These are phyloP conservation scores for Cladosporium sp. DNA, from an alignment of 2,329 filamentous ascomycete species.

Conservation along the genomic window DNA sequence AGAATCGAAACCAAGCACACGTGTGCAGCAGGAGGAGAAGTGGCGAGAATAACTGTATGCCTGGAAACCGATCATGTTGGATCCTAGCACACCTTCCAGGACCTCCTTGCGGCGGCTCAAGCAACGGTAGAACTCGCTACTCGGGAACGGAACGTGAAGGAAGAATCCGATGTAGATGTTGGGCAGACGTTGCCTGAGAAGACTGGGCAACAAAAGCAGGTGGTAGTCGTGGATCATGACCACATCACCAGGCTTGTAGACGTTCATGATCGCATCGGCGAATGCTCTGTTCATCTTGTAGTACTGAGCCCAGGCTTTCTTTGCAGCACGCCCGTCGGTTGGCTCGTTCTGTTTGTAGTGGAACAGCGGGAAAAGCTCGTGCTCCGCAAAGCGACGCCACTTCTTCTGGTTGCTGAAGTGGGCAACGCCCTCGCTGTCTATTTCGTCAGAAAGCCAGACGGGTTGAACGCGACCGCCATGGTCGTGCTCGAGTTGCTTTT, in stretches of 20 bases:
- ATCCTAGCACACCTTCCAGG: constrained; percentile 82
- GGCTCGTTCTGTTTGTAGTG: constrained; percentile 96
- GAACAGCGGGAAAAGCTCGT: constrained; percentile 87
- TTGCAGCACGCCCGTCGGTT: constrained; percentile 77
- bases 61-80: constrained; percentile 94
- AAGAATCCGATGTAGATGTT: constrained; percentile 95
- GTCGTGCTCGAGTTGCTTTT: constrained; percentile 70
- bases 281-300: constrained; percentile 91
- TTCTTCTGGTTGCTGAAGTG: constrained; percentile 76
- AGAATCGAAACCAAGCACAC: constrained; percentile 86
- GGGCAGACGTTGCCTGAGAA: constrained; percentile 80
- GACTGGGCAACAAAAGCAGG: constrained; percentile 81
- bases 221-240: constrained; percentile 95
- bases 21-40: constrained; percentile 90
- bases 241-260: constrained; percentile 90
- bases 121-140: constrained; percentile 91
- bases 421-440: constrained; percentile 65
- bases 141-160: constrained; percentile 90
- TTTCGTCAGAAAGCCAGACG: constrained; percentile 83
- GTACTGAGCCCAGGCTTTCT: constrained; percentile 87
- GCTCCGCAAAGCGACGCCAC: constrained; percentile 89
- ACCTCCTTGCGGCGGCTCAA: constrained; percentile 86
- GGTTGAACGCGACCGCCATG: constrained; percentile 78
- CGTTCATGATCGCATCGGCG: constrained; percentile 80
- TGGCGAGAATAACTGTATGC: constrained; percentile 93